Evolutionary conservation across 169 alveolate species (phyloP).

Genomic region (Cryptosporidium andersoni): DNA sequence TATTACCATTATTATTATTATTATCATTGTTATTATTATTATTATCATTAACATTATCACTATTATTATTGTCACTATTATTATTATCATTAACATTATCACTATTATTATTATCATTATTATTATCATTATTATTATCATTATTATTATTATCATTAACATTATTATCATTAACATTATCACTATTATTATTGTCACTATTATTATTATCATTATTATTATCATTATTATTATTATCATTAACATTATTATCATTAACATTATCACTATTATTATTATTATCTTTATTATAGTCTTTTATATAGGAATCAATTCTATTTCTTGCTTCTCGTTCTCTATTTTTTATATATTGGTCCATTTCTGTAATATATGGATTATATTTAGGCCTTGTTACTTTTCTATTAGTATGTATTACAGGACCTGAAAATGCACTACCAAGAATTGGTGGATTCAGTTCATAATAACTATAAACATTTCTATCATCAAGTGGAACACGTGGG

Average conservation of each 20-base stretch:
- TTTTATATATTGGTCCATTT: neutral
- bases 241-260: neutral
- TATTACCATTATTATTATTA: neutral
- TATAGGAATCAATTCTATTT: neutral
- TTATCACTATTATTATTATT: too few relatives aligned
- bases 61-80: neutral
- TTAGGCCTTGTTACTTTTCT: too few relatives aligned
- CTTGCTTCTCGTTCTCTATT: neutral
- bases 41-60: neutral
- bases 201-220: neutral
- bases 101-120: neutral
- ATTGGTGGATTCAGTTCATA: neutral
- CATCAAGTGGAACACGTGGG: too few relatives aligned
- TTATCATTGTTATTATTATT: neutral
- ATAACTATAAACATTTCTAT: neutral
- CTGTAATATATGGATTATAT: too few relatives aligned
- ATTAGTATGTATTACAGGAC: too few relatives aligned
- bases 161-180: neutral
- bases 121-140: too few relatives aligned
- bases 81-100: neutral
- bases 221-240: neutral
- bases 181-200: neutral
- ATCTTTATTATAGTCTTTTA: neutral
- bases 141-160: neutral
- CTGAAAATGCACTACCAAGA: too few relatives aligned